Base-by-base conservation (phyloP, 768 basidiomycete genomes). In the Exidia glandulosa region DNA sequence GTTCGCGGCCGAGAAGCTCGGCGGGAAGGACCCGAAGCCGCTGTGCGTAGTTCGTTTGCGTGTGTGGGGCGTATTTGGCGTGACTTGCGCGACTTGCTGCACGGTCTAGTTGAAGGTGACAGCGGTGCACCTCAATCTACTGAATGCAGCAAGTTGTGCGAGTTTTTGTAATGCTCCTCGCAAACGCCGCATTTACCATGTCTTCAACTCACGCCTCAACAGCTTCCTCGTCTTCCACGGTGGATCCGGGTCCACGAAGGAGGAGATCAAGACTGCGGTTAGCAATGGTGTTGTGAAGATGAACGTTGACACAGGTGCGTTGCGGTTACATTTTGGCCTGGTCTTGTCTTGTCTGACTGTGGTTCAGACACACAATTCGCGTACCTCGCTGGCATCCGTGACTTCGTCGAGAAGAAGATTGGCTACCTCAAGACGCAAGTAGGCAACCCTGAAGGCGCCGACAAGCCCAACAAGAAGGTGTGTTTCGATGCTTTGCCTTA, bases 171-270 rank as follows among this genome's bases (percentile, higher is more conserved):
- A 25, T 55, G 29, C 13, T 55, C 23, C 13, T 14, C 23, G 52
- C 29, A 55, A 25, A 13, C 32, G 12, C 2, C 12, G 47, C n/a
- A 48, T 27, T 48, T 48, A 25, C 2, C 2, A 57, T 57, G 56
- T 56, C 47, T 13, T 27, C 27, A 10, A 29, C 52, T 12, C 19
- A 16, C 13, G 13, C 13, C 13, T 12, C 19, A 36, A 3, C 57
- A 92, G 91, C 66, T 97, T 87, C 84, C 90, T 98, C 63, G 96
- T 98, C 74, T 99, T 98, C 93, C 96, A 99, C 78, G 96, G 96
- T 75, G 96, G 96, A 64, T 98, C 96, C 58, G 96, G 96, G 50
- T 98, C 96, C 32, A 85, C 89, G 65, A 92, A 92, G 76, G 88
- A 94, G 54, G 96, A 99, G 76, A 99, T 98, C 76, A 79, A 78